Evolutionary conservation across 768 basidiomycete genomes (phyloP).

Genomic region (Agaricus blazei): DNA sequence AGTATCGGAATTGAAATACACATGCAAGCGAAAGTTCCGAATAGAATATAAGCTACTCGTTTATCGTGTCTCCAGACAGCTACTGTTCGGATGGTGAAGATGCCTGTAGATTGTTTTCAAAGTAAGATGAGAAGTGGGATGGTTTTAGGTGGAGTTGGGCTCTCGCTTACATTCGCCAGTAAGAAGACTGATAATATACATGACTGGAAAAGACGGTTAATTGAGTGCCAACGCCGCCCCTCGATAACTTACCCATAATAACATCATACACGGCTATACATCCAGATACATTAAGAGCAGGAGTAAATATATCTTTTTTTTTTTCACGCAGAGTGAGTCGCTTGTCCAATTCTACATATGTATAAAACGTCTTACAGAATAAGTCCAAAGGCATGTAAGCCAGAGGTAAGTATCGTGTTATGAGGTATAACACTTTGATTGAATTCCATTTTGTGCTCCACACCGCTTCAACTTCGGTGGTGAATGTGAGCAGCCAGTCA

Average conservation of each 20-base stretch:
- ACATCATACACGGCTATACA: not conserved
- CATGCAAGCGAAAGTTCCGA: not conserved
- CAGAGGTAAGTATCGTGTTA: not conserved
- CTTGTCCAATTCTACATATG: not conserved
- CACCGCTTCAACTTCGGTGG: not conserved
- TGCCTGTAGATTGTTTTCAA: not conserved
- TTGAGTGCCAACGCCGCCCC: not conserved
- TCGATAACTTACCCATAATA: not conserved
- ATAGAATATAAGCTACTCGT: not conserved
- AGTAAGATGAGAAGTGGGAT: no score
- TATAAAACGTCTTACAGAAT: not conserved
- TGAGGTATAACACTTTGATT: not conserved
- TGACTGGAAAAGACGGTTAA: not conserved
- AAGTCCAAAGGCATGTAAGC: not conserved
- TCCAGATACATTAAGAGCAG: not conserved
- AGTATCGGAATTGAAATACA: not conserved
- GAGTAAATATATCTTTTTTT: not conserved
- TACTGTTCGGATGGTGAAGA: conserved; percentile 4
- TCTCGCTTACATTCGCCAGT: not conserved
- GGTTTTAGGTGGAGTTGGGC: no score
- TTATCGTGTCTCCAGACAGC: not conserved
- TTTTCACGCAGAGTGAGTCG: not conserved
- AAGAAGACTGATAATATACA: not conserved
- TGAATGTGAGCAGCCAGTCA: not conserved
- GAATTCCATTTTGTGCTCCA: not conserved